Conservation (phyloP, 129 eudicot genomes). For the Logfia minima region DNA sequence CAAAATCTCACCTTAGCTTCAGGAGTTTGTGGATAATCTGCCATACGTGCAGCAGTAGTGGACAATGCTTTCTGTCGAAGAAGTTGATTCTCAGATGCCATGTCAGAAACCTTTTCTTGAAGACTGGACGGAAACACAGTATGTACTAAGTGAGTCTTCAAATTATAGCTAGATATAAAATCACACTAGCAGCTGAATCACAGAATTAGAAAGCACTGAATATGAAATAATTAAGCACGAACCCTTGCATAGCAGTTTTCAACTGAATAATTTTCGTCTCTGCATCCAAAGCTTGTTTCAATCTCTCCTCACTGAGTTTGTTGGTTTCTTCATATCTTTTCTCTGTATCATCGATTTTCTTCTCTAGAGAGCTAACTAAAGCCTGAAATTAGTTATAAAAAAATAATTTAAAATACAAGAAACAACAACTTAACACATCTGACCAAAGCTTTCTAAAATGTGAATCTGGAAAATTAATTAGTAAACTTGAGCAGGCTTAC, state of each 20-base stretch:
- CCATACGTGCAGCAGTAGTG: conserved; percentile 41
- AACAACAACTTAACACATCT: not conserved
- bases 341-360: conserved; percentile 85
- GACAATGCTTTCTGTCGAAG: conserved; percentile 68
- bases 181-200: not conserved
- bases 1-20: conserved; percentile 43
- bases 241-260: conserved; percentile 92
- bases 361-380: conserved; percentile 75
- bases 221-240: conserved; percentile 13
- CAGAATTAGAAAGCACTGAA: not conserved
- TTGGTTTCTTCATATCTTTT: conserved; percentile 84
- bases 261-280: conserved; percentile 77
- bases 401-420: not conserved
- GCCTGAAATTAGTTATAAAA: conserved; percentile 44
- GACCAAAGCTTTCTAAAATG: not conserved
- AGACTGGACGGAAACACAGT: conserved; percentile 51
- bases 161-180: not conserved
- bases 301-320: conserved; percentile 88
- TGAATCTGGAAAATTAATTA: conserved; percentile 2
- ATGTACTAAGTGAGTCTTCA: conserved; percentile 14
- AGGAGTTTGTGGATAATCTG: conserved; percentile 51
- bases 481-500: conserved; percentile 36
- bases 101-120: conserved; percentile 79
- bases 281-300: conserved; percentile 91
- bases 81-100: conserved; percentile 82